Base-by-base conservation (phyloP, 108 stramenopile species). In the Skeletonema costatum region DNA sequence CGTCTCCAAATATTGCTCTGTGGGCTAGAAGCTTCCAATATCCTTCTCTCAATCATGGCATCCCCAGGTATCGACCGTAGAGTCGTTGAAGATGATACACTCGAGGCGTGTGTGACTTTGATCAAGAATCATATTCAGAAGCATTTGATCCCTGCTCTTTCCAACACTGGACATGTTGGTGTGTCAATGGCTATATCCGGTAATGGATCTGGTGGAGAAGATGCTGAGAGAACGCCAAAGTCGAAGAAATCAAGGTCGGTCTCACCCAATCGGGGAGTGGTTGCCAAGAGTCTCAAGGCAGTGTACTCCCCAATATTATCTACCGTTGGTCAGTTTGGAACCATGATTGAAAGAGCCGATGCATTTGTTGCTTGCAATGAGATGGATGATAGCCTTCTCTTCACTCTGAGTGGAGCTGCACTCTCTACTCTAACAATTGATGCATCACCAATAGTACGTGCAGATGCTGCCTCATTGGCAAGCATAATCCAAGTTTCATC, bases 21-120 rank as follows among this genome's bases (percentile, higher is more conserved):
- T 25, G 76, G 81, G 3, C 74, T 98, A 3, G 86, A 97, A 71
- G 91, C 96, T 14, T 94, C 95, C 16, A 65, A 64, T 58, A 86
- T 94, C 12, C 70, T 94, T 14, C 84, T 98, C 0, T 75, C 83
- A 50, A 86, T 98, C 53, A 91, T 95, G 85, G 78, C 91, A 21
- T 86, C 80, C 74, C 83, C 80, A 10, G 93, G 90, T 1, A 82
- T 97, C 17, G 92, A 95, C 77, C 87, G 89, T 30, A 71, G 89
- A 31, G 92, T 89, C 61, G 74, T 96, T 64, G 91, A 84, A 64
- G 95, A 95, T 70, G 96, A 97, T 67, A 82, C 91, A 60, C 84
- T 98, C 31, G 94, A 94, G 63, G 83, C 88, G 5, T 83, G 85
- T 59, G 85, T 97, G n/a, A 73, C 82, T 19, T 74, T 97, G 78